A percentile compares a stretch with the other conserved stretches of the same genome.
These are phyloP conservation scores for Exophiala lecanii-corni DNA, from an alignment of 2,329 filamentous ascomycete species.

Conservation along the genomic window DNA sequence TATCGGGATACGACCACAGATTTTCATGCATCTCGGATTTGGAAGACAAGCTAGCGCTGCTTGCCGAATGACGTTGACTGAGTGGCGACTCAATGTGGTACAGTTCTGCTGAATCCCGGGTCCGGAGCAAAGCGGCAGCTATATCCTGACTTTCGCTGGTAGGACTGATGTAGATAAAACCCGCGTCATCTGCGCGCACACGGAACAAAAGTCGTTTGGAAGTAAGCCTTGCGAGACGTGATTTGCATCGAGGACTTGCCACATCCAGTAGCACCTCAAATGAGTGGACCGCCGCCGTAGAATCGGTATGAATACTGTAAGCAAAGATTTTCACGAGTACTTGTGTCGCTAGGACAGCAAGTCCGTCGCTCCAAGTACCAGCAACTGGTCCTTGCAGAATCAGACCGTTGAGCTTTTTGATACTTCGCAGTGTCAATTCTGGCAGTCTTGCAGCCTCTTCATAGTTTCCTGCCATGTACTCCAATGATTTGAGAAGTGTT, in stretches of 20 bases:
- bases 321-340: constrained; percentile 18
- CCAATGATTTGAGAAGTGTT: constrained; percentile 14
- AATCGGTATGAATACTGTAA: constrained; percentile 15
- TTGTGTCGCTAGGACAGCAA: constrained; percentile 16
- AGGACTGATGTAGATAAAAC: constrained; percentile 67
- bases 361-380: constrained; percentile 10
- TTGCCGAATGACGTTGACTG: constrained; percentile 19
- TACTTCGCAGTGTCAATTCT: constrained; percentile 6
- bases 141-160: constrained; percentile 69
- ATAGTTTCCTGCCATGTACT: constrained; percentile 15
- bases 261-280: constrained; percentile 19
- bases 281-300: constrained; percentile 6
- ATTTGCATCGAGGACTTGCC: constrained; percentile 39
- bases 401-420: constrained; percentile 13
- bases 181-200: constrained; percentile 74
- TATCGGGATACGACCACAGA: constrained; percentile 55
- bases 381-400: constrained; percentile 5
- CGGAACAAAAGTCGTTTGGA: constrained; percentile 77
- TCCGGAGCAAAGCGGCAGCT: constrained; percentile 66
- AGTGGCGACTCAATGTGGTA: constrained; percentile 13
- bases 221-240: constrained; percentile 65
- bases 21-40: constrained; percentile 29
- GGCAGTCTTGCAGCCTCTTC: constrained; percentile 14
- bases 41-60: constrained; percentile 18
- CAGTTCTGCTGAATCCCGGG: constrained; percentile 46